Conservation (phyloP, 805 yeast genomes). For the Scheffersomyces amazonensis region DNA sequence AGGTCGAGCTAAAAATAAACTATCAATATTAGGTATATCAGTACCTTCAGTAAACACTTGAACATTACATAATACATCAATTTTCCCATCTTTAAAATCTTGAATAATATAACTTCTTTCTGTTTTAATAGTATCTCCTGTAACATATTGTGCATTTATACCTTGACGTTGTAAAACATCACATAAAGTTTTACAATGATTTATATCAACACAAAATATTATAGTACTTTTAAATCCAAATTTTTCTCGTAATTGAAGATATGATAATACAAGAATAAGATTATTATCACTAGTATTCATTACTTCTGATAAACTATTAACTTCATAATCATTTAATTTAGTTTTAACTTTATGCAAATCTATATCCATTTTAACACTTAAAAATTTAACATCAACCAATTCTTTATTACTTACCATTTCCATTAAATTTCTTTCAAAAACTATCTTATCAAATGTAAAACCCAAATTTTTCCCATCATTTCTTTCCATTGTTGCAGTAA, state of each 20-base stretch:
- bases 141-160: conserved; percentile 66
- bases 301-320: conserved; percentile 47
- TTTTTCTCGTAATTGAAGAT: conserved; percentile 32
- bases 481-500: conserved; percentile 83
- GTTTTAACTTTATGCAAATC: conserved; percentile 36
- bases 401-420: conserved; percentile 69
- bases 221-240: conserved; percentile 57
- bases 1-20: conserved; percentile 75
- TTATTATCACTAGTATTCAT: conserved; percentile 57
- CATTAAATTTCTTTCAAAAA: conserved; percentile 60
- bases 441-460: conserved; percentile 68
- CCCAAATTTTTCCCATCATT: conserved; percentile 65
- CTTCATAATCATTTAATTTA: conserved; percentile 52
- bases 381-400: conserved; percentile 66
- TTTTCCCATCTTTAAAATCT: conserved; percentile 58
- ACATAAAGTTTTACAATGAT: conserved; percentile 58
- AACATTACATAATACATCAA: conserved; percentile 80
- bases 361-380: conserved; percentile 49
- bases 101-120: conserved; percentile 52
- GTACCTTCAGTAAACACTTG: conserved; percentile 94
- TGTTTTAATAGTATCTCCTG: conserved; percentile 56
- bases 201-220: conserved; percentile 73
- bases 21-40: conserved; percentile 86
- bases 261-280: conserved; percentile 54
- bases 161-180: conserved; percentile 55